Base-by-base conservation (phyloP, 257 asterid genomes). In the Solanum paucissectum region DNA sequence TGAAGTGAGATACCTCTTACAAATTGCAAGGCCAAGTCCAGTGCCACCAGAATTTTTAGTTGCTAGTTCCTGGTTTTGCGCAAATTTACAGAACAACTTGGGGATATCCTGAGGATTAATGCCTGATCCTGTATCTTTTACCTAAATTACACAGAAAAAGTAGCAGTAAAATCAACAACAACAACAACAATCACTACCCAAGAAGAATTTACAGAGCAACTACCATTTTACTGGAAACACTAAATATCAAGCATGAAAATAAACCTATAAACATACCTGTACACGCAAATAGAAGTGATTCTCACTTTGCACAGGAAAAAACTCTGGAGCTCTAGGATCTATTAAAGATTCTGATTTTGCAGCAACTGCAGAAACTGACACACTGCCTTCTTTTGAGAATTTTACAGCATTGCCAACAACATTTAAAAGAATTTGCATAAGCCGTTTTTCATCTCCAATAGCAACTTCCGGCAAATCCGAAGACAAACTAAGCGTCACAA, bases 1-100 rank as follows among this genome's bases (percentile, higher is more conserved):
- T 14, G 86, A 58, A 55, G 18, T 52, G 82, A 60, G 33, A 68
- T 91, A 96, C 99, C 99, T 94, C 91, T 93, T 97, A 90, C 94
- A 93, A 88, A 97, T 95, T 25, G 99, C 99, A 84, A 97, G 95
- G 88, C 99, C 99, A 86, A 97, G 99, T 40, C 99, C 99, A 89
- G 96, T 92, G 76, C 99, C 99, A 83, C 94, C 91, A 79, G 97
- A 87, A 90, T 93, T 95, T 89, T 93, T 95, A 87, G 95, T 27
- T 69, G 93, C 94, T 69, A 89, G 91, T 55, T 98, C 92, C 90
- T 94, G 99, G 82, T 91, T 92, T 91, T 97, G 98, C 16, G 96
- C 98, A 89, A 96, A 97, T 91, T 95, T 97, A 88, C 92, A 95
- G 90, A 97, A 97, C 84, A 97, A 68, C 91, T 94, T 95, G 5